These are phyloP conservation scores for Phytomonas serpens DNA, from an alignment of 208 protist species.

Conservation along the genomic window DNA sequence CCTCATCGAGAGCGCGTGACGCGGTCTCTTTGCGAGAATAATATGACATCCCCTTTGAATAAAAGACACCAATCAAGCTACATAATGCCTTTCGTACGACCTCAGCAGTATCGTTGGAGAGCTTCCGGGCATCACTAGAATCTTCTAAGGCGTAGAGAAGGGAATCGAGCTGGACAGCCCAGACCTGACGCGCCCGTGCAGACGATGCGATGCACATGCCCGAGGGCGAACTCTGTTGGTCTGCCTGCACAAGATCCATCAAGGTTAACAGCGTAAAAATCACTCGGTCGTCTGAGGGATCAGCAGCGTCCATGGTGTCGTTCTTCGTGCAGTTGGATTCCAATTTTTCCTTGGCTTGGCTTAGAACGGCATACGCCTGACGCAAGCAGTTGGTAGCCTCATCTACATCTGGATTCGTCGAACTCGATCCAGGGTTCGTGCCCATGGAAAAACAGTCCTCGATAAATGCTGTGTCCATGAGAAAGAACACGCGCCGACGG, in stretches of 20 bases:
- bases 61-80: not conserved
- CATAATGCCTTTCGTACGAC: not conserved
- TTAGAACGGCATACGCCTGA: not conserved
- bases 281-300: not conserved
- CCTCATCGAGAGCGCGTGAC: not conserved
- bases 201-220: not conserved
- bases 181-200: not conserved
- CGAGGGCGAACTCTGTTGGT: not conserved
- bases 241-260: not conserved
- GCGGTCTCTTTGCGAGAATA: not conserved
- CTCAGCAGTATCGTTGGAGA: not conserved
- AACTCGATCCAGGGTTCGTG: not conserved
- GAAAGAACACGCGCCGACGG: constrained; percentile 63
- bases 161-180: not conserved
- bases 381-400: not conserved
- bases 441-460: constrained; percentile 3
- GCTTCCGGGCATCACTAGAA: not conserved
- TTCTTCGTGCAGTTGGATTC: not conserved
- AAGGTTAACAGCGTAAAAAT: not conserved
- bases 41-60: not conserved
- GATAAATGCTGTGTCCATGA: constrained; percentile 32
- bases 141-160: not conserved
- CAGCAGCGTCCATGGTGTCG: not conserved
- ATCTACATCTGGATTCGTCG: not conserved
- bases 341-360: not conserved